These are phyloP conservation scores for Leccinellum albellum DNA, from an alignment of 768 basidiomycete genomes.

Conservation along the genomic window DNA sequence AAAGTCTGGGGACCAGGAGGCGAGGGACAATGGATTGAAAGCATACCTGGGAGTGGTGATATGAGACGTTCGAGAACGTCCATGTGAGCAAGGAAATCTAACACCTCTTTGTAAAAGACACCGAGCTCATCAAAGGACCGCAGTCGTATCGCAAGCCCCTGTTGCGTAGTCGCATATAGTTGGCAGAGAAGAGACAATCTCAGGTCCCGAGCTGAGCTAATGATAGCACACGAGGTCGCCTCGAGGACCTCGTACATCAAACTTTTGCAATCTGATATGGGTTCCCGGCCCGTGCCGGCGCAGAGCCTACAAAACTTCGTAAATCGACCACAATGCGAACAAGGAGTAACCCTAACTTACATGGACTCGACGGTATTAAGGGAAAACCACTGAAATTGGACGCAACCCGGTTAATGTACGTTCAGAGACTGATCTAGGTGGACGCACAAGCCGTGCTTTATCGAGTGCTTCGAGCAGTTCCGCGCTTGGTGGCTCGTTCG, in stretches of 20 bases:
- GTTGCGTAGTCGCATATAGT: constrained; percentile 32
- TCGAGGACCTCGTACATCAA: constrained; percentile 31
- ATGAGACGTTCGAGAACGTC: constrained; percentile 37
- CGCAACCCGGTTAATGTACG: constrained; percentile 14
- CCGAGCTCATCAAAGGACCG: constrained; percentile 25
- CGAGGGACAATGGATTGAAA: not conserved
- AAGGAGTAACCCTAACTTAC: constrained; percentile 20
- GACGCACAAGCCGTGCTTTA: constrained; percentile 37
- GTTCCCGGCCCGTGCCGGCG: constrained; percentile 39
- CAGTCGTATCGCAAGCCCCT: constrained; percentile 31
- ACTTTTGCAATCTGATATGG: constrained; percentile 34
- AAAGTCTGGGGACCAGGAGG: not conserved
- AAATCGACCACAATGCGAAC: not conserved
- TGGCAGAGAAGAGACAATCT: constrained; percentile 37
- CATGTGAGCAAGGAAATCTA: constrained; percentile 31
- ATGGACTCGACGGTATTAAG: constrained; percentile 39
- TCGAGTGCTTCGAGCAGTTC: constrained; percentile 34
- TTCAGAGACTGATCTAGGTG: constrained; percentile 2
- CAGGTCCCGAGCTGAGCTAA: constrained; percentile 29
- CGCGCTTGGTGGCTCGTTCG: constrained; percentile 21
- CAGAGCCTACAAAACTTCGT: constrained; percentile 34
- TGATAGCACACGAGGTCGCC: constrained; percentile 20
- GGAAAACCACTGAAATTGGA: constrained; percentile 35
- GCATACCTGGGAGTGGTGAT: constrained; percentile 36
- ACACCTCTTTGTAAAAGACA: constrained; percentile 34